Base-by-base conservation (phyloP, 2,329 filamentous ascomycete species). In the Epichloe sibirici region DNA sequence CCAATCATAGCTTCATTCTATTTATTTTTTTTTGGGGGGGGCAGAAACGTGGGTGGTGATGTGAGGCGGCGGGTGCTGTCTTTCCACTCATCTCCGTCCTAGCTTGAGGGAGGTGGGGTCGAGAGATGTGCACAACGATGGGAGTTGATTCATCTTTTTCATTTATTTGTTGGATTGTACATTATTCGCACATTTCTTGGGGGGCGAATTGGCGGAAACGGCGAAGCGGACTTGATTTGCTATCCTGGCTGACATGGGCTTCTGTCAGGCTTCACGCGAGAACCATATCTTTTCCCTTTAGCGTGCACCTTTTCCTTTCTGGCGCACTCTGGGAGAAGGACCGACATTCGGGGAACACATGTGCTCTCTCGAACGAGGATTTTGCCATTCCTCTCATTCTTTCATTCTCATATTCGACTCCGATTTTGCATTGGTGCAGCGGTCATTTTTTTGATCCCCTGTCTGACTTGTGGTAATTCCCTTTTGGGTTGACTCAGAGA, bases 161-260 rank as follows among this genome's bases (percentile, higher is more conserved):
- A 13, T 64, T 64, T 64, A 52, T 58, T 51, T 64, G 62, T 69
- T 69, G 67, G 66, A 70, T 69, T 70, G 68, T 70, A 70, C 63
- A 70, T 64, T 69, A 69, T 66, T 68, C 66, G 66, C 66, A 60
- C 59, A 58, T 42, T 62, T 51, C 45, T 48, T 62, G 55, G 60
- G 60, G 60, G 61, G 68, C 68, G 68, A 67, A 68, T 64, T 57
- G 65, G 62, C 58, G 63, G 60, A 62, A 34, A 60, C 54, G 62
- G 66, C 65, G 62, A 66, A 63, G 57, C 55, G 62, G 65, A 59
- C 51, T 59, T 61, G 58, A 62, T 59, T 57, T 63, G 61, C 61
- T 62, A 63, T 45, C 34, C 37, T 43, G 25, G 17, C 42, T 42
- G 49, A 40, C 28, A 46, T 46, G 13, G 21, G 49, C 44, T 42